Percentiles rank a stretch among this genome's conserved stretches.
Evolutionary conservation across 1,284 basidiomycete species (phyloP).

Genomic region (Apiotrichum sp.): DNA sequence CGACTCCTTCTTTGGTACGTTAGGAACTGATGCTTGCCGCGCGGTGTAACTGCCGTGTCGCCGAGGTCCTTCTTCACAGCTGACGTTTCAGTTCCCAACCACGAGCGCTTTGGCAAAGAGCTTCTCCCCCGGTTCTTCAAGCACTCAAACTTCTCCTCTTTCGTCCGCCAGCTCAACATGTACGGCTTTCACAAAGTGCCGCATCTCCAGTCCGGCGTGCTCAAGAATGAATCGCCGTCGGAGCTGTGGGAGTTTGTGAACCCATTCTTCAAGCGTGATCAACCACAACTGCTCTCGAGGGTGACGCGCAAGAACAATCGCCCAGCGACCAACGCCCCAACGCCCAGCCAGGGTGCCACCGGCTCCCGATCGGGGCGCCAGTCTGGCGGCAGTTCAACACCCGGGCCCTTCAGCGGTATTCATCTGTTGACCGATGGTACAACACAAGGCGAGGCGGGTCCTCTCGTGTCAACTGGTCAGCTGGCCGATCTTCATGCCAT

Average conservation of each 20-base stretch:
- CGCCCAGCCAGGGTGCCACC: conserved; percentile 10
- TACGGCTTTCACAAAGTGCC: conserved; percentile 95
- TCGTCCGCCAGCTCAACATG: conserved; percentile 96
- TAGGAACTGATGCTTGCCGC: background rate
- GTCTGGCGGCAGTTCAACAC: conserved; percentile 13
- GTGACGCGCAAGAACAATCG: conserved; percentile 70
- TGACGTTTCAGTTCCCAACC: conserved; percentile 69
- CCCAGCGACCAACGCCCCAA: conserved; percentile 23
- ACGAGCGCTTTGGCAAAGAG: conserved; percentile 85
- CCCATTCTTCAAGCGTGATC: conserved; percentile 78
- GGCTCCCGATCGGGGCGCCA: conserved; percentile 30
- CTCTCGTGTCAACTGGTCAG: conserved; percentile 25
- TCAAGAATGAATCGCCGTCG: conserved; percentile 69
- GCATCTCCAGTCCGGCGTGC: conserved; percentile 88
- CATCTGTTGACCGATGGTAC: conserved; percentile 43
- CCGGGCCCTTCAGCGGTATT: conserved; percentile 9
- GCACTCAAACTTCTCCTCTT: conserved; percentile 88
- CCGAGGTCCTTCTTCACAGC: background rate
- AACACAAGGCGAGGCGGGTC: conserved; percentile 33
- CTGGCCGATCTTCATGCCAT: conserved; percentile 38
- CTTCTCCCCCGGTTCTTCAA: conserved; percentile 93
- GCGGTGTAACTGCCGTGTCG: background rate
- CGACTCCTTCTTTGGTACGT: conserved; percentile 80
- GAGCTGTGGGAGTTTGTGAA: conserved; percentile 95
- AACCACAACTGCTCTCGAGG: conserved; percentile 81